Base-by-base conservation (phyloP, 2,329 filamentous ascomycete genomes). In the Stemphylium vesicarium region DNA sequence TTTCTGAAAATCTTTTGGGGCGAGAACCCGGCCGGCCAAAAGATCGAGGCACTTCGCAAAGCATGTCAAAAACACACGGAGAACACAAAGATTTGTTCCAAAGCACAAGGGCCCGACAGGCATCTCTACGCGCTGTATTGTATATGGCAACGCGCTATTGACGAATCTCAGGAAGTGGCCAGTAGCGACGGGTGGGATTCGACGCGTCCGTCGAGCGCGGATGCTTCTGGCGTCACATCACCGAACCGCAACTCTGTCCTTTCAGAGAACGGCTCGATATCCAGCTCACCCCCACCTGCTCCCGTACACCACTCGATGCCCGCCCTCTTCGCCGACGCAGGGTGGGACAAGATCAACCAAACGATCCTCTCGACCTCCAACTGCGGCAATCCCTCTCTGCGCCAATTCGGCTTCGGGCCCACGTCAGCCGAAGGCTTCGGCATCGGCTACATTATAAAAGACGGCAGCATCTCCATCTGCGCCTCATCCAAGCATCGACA, bases 371-470 rank as follows among this genome's bases (percentile, higher is more conserved):
- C 91, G 6, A 98, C 95, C 0, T 97, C 93, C n/a, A 99, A 99
- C 81, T 99, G 95, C 76, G 95, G 95, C 55, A 99, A 98, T 76
- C 95, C 95, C 0, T 92, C 89, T 0, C 86, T 99, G 15, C 88
- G 95, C 2, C 94, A 98, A 68, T 99, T 99, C 68, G 95, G 95
- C 3, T 99, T 99, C 72, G 95, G 95, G 0, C 95, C 95, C 1
- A 96, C 94, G 0, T 94, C 91, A 0, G 94, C 88, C 2, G 92
- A 97, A 63, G 95, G 95, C 0, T 98, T 98, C 71, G 95, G 95
- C 26, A 97, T 99, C 51, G 95, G 95, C 2, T 99, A 99, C 79
- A 98, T 99, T 69, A 97, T 99, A 84, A 99, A 99, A 77, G 92
- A 96, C 64, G 91, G 95, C 47, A 85, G 86, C 43, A 90, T 98